phyloP scores from a whole-genome alignment of 2,329 filamentous ascomycete genomes.

The Drechslerella stenobrocha region DNA sequence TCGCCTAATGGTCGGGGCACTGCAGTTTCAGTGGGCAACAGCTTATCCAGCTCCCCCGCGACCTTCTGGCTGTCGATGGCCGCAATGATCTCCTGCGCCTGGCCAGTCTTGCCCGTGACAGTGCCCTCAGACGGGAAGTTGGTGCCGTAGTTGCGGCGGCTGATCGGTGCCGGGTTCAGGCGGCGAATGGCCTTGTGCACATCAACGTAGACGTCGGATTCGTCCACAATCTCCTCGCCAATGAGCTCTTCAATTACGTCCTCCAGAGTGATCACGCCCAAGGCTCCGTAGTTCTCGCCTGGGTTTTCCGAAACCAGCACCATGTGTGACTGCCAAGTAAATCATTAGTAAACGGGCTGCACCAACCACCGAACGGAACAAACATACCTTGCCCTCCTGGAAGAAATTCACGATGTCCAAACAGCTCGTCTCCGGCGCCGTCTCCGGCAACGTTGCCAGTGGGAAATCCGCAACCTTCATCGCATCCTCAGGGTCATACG shows the following conservation, averaged over 20 bases:
- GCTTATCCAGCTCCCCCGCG: constrained; percentile 29
- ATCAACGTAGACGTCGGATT: constrained; percentile 97
- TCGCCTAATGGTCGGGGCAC: background rate
- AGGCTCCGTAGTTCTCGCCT: constrained; percentile 84
- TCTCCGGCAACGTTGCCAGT: constrained; percentile 91
- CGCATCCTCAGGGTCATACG: constrained; percentile 92
- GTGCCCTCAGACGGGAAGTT: constrained; percentile 50
- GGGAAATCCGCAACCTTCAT: constrained; percentile 86
- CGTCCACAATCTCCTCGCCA: constrained; percentile 98
- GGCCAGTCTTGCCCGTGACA: constrained; percentile 55
- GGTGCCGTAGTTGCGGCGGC: constrained; percentile 52
- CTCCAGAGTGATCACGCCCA: constrained; percentile 93
- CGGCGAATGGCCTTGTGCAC: constrained; percentile 97
- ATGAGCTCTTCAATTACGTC: constrained; percentile 99
- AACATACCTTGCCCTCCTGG: constrained; percentile 78
- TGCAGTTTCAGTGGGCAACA: background rate
- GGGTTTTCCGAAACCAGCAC: constrained; percentile 89
- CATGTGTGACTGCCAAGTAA: constrained; percentile 72
- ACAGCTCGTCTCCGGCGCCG: constrained; percentile 90
- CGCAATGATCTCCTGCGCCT: constrained; percentile 55
- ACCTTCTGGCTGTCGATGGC: constrained; percentile 55
- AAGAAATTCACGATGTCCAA: constrained; percentile 99
- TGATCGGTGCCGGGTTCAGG: constrained; percentile 68
- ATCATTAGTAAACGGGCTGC: constrained; percentile 1
- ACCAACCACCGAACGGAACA: background rate